Base-by-base conservation (phyloP, 176 grass and related monocot species). In the Juncus inflexus region DNA sequence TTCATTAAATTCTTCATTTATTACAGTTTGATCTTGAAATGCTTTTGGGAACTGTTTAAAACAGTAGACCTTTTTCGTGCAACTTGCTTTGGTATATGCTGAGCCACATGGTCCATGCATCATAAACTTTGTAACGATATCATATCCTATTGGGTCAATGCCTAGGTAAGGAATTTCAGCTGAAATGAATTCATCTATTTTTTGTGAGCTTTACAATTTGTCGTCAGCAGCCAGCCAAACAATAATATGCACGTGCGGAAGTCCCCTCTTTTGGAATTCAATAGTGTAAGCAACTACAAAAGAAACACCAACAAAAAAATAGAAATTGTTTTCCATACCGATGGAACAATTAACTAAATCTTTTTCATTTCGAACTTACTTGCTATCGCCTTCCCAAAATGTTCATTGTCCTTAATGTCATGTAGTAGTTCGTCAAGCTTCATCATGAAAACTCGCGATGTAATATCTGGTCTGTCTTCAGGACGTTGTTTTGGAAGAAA, bases 1-100 rank as follows among this genome's bases (percentile, higher is more conserved):
- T 61, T 38, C 35, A 0, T 6, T 2, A 74, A 66, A 37, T 74
- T 83, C 74, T 42, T 83, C 74, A 68, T 73, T 40, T 0, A 82
- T 62, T 1, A 3, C 62, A 12, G 64, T 69, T 8, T 55, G 36
- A 2, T 10, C 3, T 14, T n/a, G 35, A 12, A 52, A 72, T 0
- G 3, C 38, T 45, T 77, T 72, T 2, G 52, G 53, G 6, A 71
- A 77, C 7, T 72, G 3, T 9, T 66, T 77, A 2, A 3, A 15
- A 1, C 74, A 83, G 1, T 37, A 63, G 0, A 36, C 6, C 1
- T 74, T 41, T 2, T 39, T 15, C 79, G 69, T 81, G 9, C 72
- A 81, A 1, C 47, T 15, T 40, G 35, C 39, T 52, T 15, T 28
- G 7, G 41, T 8, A n/a, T 64, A n/a, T 9, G 9, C 58, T 37